These are phyloP conservation scores for Prunus fruticosa DNA, from an alignment of 306 rosid genomes.

Conservation along the genomic window DNA sequence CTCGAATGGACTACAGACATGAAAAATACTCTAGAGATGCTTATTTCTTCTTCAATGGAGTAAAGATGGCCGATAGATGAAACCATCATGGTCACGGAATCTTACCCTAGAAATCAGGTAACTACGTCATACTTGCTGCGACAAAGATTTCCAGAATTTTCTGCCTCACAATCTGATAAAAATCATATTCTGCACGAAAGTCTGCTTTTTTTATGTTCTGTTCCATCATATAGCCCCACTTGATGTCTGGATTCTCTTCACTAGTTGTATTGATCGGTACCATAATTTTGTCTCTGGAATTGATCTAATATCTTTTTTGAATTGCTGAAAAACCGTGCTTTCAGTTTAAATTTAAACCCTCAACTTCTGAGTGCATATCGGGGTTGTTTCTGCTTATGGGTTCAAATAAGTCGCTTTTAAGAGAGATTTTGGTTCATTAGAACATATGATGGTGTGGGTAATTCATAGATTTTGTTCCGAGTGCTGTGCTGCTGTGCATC, in stretches of 20 bases:
- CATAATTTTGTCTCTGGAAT: constrained; percentile 17
- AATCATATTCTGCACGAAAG: constrained; percentile 19
- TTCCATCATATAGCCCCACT: constrained; percentile 27
- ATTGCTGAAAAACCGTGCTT: constrained; percentile 20
- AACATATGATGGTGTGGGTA: constrained; percentile 5
- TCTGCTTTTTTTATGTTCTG: constrained; percentile 16
- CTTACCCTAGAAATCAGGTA: constrained; percentile 33
- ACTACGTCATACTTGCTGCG: constrained; percentile 4
- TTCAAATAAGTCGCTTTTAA: constrained; percentile 14
- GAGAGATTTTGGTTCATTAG: constrained; percentile 17
- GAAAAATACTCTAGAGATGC: constrained; percentile 1
- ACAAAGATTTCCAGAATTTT: neutral
- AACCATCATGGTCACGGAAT: constrained; percentile 18
- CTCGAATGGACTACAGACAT: neutral
- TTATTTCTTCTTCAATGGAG: neutral
- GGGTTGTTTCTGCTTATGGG: constrained; percentile 13
- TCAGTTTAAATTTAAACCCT: constrained; percentile 12
- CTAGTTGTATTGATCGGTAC: constrained; percentile 9
- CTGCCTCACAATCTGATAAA: constrained; percentile 5
- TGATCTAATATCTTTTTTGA: constrained; percentile 19
- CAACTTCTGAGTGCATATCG: constrained; percentile 13
- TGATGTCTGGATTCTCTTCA: constrained; percentile 30
- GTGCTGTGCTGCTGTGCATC: constrained; percentile 27
- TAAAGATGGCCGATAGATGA: neutral
- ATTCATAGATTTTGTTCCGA: constrained; percentile 7